Evolutionary conservation across 2,329 filamentous ascomycete genomes (phyloP).

Genomic region (Penicillium sp.): DNA sequence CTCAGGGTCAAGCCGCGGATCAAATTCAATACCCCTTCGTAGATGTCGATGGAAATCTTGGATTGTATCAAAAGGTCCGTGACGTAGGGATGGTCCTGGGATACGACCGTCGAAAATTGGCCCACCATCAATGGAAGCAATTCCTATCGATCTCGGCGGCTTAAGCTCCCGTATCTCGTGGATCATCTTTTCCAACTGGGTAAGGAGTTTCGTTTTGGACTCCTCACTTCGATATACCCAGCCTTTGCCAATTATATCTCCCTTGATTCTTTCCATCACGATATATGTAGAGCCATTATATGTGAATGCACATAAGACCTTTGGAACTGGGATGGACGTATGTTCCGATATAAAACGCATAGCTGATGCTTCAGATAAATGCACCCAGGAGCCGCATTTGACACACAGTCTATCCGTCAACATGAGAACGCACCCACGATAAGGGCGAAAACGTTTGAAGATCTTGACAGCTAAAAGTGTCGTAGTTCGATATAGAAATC

Average conservation of each 20-base stretch:
- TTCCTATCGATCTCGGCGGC: slow-evolving; percentile 20
- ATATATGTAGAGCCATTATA: slow-evolving; percentile 32
- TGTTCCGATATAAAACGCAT: slow-evolving; percentile 35
- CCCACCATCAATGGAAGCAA: slow-evolving; percentile 31
- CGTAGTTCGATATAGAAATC: slow-evolving; percentile 14
- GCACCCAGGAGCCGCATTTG: slow-evolving; percentile 27
- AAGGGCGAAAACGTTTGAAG: slow-evolving; percentile 19
- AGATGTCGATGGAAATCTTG: slow-evolving; percentile 38
- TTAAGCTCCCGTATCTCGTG: slow-evolving; percentile 28
- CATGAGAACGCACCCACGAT: slow-evolving; percentile 25
- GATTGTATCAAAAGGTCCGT: slow-evolving; percentile 30
- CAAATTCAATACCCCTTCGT: slow-evolving; percentile 26
- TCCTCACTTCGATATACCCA: slow-evolving; percentile 31
- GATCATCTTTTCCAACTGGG: slow-evolving; percentile 28
- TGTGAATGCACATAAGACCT: slow-evolving; percentile 35
- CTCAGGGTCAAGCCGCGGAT: slow-evolving; percentile 21
- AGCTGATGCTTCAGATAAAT: slow-evolving; percentile 32
- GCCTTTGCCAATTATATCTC: slow-evolving; percentile 29
- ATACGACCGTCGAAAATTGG: slow-evolving; percentile 31
- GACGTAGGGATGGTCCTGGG: slow-evolving; percentile 22
- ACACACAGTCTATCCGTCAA: slow-evolving; percentile 28
- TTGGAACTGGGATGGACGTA: slow-evolving; percentile 39
- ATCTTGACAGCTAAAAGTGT: slow-evolving; percentile 21
- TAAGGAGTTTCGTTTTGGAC: slow-evolving; percentile 34
- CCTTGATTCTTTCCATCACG: slow-evolving; percentile 38